Evolutionary conservation across 352 stramenopile species (phyloP).

Genomic region (Pythium oligandrum): DNA sequence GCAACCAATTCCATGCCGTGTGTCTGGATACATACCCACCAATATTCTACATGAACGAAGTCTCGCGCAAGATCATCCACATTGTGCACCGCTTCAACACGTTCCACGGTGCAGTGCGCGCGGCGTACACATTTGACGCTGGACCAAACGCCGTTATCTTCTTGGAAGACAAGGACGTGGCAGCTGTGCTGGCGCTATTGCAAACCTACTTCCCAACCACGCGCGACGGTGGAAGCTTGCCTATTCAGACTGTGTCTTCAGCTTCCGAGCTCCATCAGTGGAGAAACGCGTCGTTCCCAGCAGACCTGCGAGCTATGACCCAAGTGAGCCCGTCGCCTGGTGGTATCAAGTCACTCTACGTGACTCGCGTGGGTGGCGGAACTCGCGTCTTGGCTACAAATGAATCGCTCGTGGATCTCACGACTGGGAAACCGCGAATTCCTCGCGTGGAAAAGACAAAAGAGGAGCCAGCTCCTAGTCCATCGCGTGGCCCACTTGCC

Average conservation of each 20-base stretch:
- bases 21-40: slow-evolving; percentile 97
- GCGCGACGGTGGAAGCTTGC: too few relatives aligned
- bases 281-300: too few relatives aligned
- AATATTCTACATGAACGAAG: slow-evolving; percentile 99
- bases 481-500: too few relatives aligned
- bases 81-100: slow-evolving; percentile 95
- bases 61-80: slow-evolving; percentile 70
- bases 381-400: slow-evolving; percentile 27
- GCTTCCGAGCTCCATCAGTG: too few relatives aligned
- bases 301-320: too few relatives aligned
- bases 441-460: too few relatives aligned
- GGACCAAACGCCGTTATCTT: slow-evolving; percentile 97
- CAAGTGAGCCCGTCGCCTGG: slow-evolving; percentile 8
- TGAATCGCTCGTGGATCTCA: slow-evolving; percentile 44
- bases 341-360: slow-evolving; percentile 65
- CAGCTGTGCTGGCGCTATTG: slow-evolving; percentile 57
- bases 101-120: slow-evolving; percentile 52
- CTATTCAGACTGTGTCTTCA: too few relatives aligned
- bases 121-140: slow-evolving; percentile 98
- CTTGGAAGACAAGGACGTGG: slow-evolving; percentile 61
- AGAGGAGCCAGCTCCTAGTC: too few relatives aligned
- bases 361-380: slow-evolving; percentile 54
- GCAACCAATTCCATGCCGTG: slow-evolving; percentile 98
- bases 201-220: slow-evolving; percentile 40
- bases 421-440: slow-evolving; percentile 27